A percentile compares a stretch with the other conserved stretches of the same genome.
These are phyloP conservation scores for Fremontodendron californicum DNA, from an alignment of 345 rosid genomes.

Conservation along the genomic window DNA sequence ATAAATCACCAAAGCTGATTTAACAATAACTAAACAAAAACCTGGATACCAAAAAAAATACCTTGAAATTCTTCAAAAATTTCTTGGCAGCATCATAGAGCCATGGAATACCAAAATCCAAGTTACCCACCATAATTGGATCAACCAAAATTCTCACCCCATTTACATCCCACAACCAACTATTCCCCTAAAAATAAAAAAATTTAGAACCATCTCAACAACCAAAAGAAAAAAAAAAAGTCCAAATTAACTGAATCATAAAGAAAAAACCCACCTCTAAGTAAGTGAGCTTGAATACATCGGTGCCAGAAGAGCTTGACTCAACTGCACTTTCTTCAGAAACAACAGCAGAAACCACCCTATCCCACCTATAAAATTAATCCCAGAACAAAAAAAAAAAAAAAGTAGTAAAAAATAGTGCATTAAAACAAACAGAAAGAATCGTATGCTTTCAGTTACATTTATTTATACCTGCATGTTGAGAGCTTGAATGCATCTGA, in stretches of 20 bases:
- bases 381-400: background rate
- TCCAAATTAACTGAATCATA: background rate
- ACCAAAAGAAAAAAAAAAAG: background rate
- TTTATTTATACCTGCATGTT: conserved; percentile 10
- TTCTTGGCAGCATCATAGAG: conserved; percentile 88
- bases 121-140: conserved; percentile 81
- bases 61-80: conserved; percentile 63
- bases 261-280: conserved; percentile 52
- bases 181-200: conserved; percentile 54
- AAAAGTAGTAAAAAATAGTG: background rate
- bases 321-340: conserved; percentile 55
- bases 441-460: background rate
- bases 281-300: conserved; percentile 63
- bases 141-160: conserved; percentile 73
- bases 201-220: background rate
- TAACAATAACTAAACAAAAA: background rate
- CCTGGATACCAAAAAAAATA: conserved; percentile 20
- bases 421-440: background rate
- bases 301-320: conserved; percentile 39
- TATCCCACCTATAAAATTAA: conserved; percentile 3
- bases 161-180: conserved; percentile 85
- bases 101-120: conserved; percentile 95
- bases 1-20: background rate
- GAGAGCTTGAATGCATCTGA: conserved; percentile 30
- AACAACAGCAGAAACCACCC: conserved; percentile 48